A percentile compares a stretch with the other conserved stretches of the same genome.
Evolutionary conservation across 257 asterid species (phyloP).

Genomic region (Solanum chilense): DNA sequence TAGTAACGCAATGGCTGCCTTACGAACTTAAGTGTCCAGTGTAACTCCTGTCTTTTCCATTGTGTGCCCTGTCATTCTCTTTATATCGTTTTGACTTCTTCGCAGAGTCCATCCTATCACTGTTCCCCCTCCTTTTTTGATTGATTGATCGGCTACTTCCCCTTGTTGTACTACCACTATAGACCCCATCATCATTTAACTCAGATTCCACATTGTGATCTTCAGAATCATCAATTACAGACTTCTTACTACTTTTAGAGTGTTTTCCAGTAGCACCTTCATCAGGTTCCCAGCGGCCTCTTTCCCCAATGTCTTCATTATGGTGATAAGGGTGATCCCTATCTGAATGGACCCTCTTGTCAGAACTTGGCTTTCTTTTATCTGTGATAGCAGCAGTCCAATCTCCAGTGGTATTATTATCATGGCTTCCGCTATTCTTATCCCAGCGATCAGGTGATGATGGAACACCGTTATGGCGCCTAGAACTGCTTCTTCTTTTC

Average conservation of each 20-base stretch:
- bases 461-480: constrained; percentile 5
- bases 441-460: constrained; percentile 26
- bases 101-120: not conserved
- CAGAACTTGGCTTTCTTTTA: constrained; percentile 13
- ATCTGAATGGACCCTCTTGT: constrained; percentile 6
- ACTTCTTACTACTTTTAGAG: not conserved
- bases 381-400: constrained; percentile 19
- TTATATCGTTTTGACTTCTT: not conserved
- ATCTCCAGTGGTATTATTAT: constrained; percentile 10
- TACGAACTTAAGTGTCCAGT: not conserved
- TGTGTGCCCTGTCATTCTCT: not conserved
- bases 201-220: not conserved
- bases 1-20: not conserved
- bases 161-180: not conserved
- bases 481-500: not conserved
- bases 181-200: not conserved
- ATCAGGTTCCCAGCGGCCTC: constrained; percentile 58
- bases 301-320: constrained; percentile 15
- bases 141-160: not conserved
- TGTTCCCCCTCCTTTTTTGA: not conserved
- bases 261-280: constrained; percentile 1
- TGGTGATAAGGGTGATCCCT: not conserved
- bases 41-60: not conserved
- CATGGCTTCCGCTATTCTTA: constrained; percentile 9
- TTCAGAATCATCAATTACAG: not conserved